Base-by-base conservation (phyloP, 192 early-diverging fungal genomes). In the Mycoemilia scoparia region DNA sequence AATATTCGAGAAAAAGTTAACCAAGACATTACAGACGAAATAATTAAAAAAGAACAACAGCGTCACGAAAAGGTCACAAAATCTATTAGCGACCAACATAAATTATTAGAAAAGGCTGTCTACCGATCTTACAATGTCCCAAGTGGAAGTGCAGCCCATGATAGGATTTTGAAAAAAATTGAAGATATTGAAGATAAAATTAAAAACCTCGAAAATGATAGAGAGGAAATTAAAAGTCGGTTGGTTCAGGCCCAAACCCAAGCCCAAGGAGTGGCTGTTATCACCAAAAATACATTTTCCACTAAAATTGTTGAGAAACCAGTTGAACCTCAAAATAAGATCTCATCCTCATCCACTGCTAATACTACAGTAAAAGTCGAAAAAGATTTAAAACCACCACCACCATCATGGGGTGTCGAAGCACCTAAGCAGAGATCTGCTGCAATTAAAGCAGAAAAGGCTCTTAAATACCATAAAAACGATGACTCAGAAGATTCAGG, bases 61-160 rank as follows among this genome's bases (percentile, higher is more conserved):
- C n/a, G n/a, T n/a, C n/a, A n/a, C n/a, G n/a, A n/a, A n/a, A n/a
- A n/a, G n/a, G n/a, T n/a, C n/a, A n/a, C n/a, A n/a, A n/a, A n/a
- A n/a, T n/a, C n/a, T n/a, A n/a, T n/a, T n/a, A n/a, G n/a, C n/a
- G n/a, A n/a, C n/a, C n/a, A n/a, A n/a, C n/a, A n/a, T n/a, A n/a
- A n/a, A n/a, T n/a, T n/a, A n/a, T n/a, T n/a, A n/a, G n/a, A n/a
- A n/a, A n/a, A 49, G 23, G 32, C 62, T 2, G 36, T 51, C 29
- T 30, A 36, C 9, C 60, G 73, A 19, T 40, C 54, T 17, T 35
- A 37, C 8, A 62, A 75, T 12, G 73, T 76, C 14, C 28, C 37
- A 10, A 63, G 52, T 2, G 49, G 73, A 24, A 54, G 46, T 13
- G 37, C 36, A 1, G 36, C 21, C 10, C 36, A 46, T 12, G 48